Conservation (phyloP, 257 asterid species). For the Nicotiana noctiflora region DNA sequence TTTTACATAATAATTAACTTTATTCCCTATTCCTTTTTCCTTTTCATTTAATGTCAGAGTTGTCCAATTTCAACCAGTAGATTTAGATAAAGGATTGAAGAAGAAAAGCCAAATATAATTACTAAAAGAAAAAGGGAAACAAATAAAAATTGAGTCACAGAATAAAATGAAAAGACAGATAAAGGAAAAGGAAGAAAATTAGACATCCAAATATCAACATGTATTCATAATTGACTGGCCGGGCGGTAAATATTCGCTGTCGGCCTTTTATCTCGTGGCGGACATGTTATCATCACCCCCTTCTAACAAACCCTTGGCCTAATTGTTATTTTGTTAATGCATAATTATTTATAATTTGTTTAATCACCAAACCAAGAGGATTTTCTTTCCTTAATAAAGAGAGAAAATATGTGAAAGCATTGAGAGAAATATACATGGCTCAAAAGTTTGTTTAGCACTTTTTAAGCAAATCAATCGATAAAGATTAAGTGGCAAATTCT, state of each 20-base stretch:
- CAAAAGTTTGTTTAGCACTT: no score
- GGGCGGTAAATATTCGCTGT: neutral
- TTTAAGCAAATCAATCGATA: no score
- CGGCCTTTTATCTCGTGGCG: constrained; percentile 2
- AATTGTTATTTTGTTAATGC: neutral
- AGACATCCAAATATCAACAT: neutral
- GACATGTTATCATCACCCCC: neutral
- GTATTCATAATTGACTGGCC: neutral
- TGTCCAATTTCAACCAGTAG: neutral
- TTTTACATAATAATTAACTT: neutral
- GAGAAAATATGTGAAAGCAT: no score
- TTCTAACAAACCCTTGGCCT: neutral
- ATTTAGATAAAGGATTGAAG: neutral
- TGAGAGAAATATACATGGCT: no score
- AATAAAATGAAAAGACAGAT: neutral
- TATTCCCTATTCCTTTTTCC: neutral
- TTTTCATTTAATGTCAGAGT: neutral
- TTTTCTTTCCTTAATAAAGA: neutral
- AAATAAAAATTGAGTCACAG: neutral
- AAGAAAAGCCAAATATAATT: neutral
- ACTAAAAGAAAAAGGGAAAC: neutral
- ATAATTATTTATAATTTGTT: no score
- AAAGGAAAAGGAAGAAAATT: neutral
- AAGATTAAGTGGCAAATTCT: no score
- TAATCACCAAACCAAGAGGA: neutral